A percentile compares a stretch with the other conserved stretches of the same genome.
Conservation (phyloP, 345 rosid species). For the Camelina hispida region DNA sequence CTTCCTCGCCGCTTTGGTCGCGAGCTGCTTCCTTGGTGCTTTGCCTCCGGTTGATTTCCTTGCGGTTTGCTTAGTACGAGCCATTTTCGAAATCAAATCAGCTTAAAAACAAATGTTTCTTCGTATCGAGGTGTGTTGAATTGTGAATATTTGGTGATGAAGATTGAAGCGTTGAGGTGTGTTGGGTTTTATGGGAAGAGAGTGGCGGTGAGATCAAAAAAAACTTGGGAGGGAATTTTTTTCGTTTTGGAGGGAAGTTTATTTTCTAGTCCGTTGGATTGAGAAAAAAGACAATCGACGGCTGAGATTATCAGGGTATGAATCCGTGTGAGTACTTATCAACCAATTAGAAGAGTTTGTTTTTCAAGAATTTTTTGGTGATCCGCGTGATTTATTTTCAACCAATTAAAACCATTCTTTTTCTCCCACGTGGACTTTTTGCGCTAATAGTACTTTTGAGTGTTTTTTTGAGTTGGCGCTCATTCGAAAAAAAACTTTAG, state of each 20-base stretch:
- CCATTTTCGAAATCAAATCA: slow-evolving; percentile 40
- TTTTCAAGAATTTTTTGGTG: too few species aligned
- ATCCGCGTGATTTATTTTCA: background rate
- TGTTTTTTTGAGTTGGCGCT: background rate
- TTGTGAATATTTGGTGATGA: background rate
- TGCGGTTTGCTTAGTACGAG: slow-evolving; percentile 65
- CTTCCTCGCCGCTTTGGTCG: slow-evolving; percentile 60
- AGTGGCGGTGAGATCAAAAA: slow-evolving; percentile 24
- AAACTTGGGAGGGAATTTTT: slow-evolving; percentile 7
- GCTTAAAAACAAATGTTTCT: background rate
- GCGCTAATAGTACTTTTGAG: background rate
- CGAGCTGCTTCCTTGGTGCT: slow-evolving; percentile 62
- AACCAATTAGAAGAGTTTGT: slow-evolving; percentile 20
- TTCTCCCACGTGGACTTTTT: background rate
- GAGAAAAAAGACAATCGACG: background rate
- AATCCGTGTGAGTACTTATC: background rate
- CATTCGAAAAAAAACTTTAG: background rate
- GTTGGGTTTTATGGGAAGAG: background rate
- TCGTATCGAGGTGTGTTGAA: background rate
- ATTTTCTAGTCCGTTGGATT: slow-evolving; percentile 28
- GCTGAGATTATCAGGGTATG: background rate
- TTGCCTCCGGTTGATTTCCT: slow-evolving; percentile 65
- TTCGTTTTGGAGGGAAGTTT: slow-evolving; percentile 21
- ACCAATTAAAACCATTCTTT: background rate
- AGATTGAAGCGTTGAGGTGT: background rate